Evolutionary conservation across 345 rosid species (phyloP).

Genomic region (Pistacia integerrima): DNA sequence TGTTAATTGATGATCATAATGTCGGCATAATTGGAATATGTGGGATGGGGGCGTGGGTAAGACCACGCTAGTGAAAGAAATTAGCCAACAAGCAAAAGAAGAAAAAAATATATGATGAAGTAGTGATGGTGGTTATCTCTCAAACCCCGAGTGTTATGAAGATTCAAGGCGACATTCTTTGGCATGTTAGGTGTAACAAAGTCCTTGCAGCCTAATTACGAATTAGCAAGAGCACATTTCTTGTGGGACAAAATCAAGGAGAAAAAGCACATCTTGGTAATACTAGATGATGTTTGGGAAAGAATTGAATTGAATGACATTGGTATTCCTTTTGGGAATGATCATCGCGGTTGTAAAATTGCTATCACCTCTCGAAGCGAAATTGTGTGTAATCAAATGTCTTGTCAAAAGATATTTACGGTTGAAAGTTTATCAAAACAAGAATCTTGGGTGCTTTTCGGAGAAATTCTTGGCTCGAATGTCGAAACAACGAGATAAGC

Average conservation of each 20-base stretch:
- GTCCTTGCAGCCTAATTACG: not conserved
- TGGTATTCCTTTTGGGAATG: not conserved
- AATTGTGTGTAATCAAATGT: not conserved
- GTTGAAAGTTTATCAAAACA: not conserved
- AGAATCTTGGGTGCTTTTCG: conserved; percentile 21
- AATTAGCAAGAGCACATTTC: conserved; percentile 11
- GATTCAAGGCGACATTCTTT: too few species aligned
- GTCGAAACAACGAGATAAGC: not conserved
- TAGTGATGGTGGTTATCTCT: conserved; percentile 2
- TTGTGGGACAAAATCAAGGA: not conserved
- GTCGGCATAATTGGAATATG: conserved; percentile 18
- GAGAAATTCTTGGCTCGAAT: not conserved
- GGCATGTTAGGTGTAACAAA: not conserved
- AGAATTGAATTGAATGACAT: not conserved
- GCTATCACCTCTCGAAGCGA: not conserved
- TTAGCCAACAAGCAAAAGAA: not conserved
- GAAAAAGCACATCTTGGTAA: conserved; percentile 22
- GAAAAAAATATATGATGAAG: conserved; percentile 14
- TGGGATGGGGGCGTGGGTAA: conserved; percentile 14
- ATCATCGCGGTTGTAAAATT: not conserved
- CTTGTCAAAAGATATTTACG: not conserved
- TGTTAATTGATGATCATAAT: not conserved
- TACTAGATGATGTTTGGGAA: conserved; percentile 16
- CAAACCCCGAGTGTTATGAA: not conserved
- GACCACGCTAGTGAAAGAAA: conserved; percentile 23